Percentiles rank a stretch among this genome's conserved stretches.
Evolutionary conservation across 352 stramenopile genomes (phyloP).

Genomic region (Peronospora destructor): DNA sequence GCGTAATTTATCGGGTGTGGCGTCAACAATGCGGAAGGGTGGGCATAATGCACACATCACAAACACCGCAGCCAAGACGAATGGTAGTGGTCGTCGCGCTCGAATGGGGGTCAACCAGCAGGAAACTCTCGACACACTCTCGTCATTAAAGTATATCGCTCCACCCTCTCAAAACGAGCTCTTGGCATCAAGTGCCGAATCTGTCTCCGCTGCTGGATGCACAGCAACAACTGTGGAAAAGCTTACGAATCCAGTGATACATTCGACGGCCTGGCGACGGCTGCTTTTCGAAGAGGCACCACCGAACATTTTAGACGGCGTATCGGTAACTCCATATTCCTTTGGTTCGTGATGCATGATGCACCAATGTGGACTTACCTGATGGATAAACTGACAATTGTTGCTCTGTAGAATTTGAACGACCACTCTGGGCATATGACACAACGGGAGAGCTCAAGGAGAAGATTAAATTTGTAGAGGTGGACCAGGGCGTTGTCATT

Average conservation of each 20-base stretch:
- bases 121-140: neutral
- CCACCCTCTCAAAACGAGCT: slow-evolving; percentile 24
- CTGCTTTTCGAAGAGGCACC: slow-evolving; percentile 30
- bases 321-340: slow-evolving; percentile 22
- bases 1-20: slow-evolving; percentile 2
- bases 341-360: slow-evolving; percentile 11
- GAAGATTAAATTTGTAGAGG: slow-evolving; percentile 24
- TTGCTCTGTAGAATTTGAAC: slow-evolving; percentile 27
- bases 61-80: slow-evolving; percentile 3
- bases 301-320: slow-evolving; percentile 25
- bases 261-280: slow-evolving; percentile 35
- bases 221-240: slow-evolving; percentile 6
- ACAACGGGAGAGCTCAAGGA: slow-evolving; percentile 23
- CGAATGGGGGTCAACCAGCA: slow-evolving; percentile 19
- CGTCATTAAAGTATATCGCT: slow-evolving; percentile 13
- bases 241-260: slow-evolving; percentile 19
- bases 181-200: slow-evolving; percentile 7
- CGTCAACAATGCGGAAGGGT: slow-evolving; percentile 13
- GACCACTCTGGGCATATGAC: slow-evolving; percentile 38
- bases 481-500: slow-evolving; percentile 9
- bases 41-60: neutral
- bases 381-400: neutral
- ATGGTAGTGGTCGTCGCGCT: slow-evolving; percentile 11
- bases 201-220: slow-evolving; percentile 6
- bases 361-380: neutral